Base-by-base conservation (phyloP, 805 yeast genomes). In the Barnettozyma vustinii region DNA sequence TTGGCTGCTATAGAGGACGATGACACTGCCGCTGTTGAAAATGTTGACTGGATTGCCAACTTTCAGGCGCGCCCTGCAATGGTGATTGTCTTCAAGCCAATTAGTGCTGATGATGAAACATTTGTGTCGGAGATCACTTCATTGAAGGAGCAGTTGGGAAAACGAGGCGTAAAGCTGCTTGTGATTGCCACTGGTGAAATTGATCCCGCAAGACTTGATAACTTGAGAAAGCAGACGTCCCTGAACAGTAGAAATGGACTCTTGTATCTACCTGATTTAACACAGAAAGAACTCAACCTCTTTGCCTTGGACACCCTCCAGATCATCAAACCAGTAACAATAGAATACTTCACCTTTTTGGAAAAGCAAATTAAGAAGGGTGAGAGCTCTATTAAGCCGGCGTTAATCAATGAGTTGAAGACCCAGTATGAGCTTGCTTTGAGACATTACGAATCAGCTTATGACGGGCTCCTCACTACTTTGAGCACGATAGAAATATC, bases 381-480 rank as follows among this genome's bases (percentile, higher is more conserved):
- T 71, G 50, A 65, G 70, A 36, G 58, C 70, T 0, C 60, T 1
- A 56, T 77, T 47, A 81, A 81, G 54, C 63, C 71, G 32, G 83
- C 81, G 0, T 63, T 72, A 4, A 61, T 80, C 32, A 69, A 76
- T 16, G 83, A 81, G 56, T 63, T 77, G 52, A 69, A 72, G 50
- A 73, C 73, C 54, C 70, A 71, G 54, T 49, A 67, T 52, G 83
- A 77, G n/a, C 60, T 67, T 16, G 72, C 84, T 1, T 61, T 75
- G n/a, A 77, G 74, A 50, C 59, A 71, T 13, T 71, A 73, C 57
- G 84, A 81, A 51, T 65, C 72, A 16, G 72, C 81, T 0, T 81
- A 82, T 56, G 83, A 79, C 48, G 66, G 74, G 35, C 52, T 80
- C 32, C 59, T 77, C 1, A 71, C 70, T 40, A 55, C 72, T 15